A percentile compares a stretch with the other conserved stretches of the same genome.
These are phyloP conservation scores for Chaetomium olivaceum DNA, from an alignment of 2,329 filamentous ascomycete genomes.

Conservation along the genomic window DNA sequence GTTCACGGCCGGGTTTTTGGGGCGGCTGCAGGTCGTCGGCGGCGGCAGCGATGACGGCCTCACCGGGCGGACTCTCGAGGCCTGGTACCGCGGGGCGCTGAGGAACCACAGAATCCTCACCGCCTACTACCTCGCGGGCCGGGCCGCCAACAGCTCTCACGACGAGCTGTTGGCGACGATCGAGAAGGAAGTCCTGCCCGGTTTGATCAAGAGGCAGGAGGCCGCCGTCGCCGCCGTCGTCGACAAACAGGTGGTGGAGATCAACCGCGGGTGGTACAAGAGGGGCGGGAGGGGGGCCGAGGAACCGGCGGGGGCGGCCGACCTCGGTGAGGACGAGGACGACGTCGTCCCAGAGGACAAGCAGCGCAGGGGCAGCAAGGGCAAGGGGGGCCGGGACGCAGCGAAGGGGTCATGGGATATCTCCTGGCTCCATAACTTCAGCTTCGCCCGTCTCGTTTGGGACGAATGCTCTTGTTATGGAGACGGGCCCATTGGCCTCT, in stretches of 20 bases:
- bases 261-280: slow-evolving; percentile 17
- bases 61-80: slow-evolving; percentile 16
- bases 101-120: slow-evolving; percentile 19
- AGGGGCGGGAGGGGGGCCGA: background rate
- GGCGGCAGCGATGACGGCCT: slow-evolving; percentile 11
- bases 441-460: slow-evolving; percentile 43
- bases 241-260: slow-evolving; percentile 16
- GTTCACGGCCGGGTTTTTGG: slow-evolving; percentile 27
- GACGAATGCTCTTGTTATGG: slow-evolving; percentile 48
- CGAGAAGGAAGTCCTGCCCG: background rate
- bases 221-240: slow-evolving; percentile 21
- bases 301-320: background rate
- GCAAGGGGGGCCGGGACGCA: background rate
- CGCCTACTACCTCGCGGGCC: slow-evolving; percentile 19
- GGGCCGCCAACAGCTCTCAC: background rate
- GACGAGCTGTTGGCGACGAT: background rate
- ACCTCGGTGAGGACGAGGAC: background rate
- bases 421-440: slow-evolving; percentile 42
- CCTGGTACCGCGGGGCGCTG: slow-evolving; percentile 25
- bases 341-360: background rate
- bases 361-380: background rate
- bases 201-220: slow-evolving; percentile 15
- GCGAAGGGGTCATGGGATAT: slow-evolving; percentile 12
- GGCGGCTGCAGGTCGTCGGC: slow-evolving; percentile 15
- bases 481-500: slow-evolving; percentile 33